Evolutionary conservation across 2,329 filamentous ascomycete species (phyloP).

Genomic region (Sordariomycetes sp.): DNA sequence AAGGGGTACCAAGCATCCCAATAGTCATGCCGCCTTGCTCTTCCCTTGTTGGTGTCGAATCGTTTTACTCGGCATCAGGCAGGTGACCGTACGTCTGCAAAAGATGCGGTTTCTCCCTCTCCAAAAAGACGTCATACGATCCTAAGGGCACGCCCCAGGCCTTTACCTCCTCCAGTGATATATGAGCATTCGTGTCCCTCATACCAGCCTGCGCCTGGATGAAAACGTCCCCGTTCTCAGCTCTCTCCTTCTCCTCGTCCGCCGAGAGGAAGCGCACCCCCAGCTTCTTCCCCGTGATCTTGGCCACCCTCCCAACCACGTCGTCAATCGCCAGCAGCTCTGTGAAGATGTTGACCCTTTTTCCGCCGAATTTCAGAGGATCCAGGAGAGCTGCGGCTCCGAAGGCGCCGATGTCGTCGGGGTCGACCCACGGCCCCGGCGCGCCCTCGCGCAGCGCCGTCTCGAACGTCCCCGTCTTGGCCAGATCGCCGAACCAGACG

Average conservation of each 20-base stretch:
- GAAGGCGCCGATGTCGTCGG: constrained; percentile 34
- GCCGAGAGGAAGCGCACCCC: constrained; percentile 25
- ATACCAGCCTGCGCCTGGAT: constrained; percentile 24
- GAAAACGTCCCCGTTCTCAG: constrained; percentile 23
- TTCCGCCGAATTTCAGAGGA: constrained; percentile 24
- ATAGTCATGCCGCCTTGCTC: no score
- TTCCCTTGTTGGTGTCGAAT: no score
- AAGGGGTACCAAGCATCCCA: no score
- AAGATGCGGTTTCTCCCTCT: constrained; percentile 23
- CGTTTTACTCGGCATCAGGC: constrained; percentile 1
- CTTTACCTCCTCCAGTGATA: constrained; percentile 22
- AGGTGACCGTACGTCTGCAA: constrained; percentile 15
- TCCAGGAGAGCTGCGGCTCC: constrained; percentile 29
- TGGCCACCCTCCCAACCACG: constrained; percentile 23
- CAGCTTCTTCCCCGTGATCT: constrained; percentile 22
- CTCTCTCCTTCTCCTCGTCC: constrained; percentile 22
- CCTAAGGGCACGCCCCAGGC: constrained; percentile 27
- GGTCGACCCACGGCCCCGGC: constrained; percentile 29
- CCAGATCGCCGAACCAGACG: constrained; percentile 25
- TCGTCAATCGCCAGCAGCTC: constrained; percentile 25
- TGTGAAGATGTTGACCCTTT: constrained; percentile 27
- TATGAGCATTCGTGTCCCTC: constrained; percentile 21
- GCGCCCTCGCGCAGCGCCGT: constrained; percentile 23
- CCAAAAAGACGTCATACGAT: constrained; percentile 30
- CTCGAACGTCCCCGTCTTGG: constrained; percentile 22